These are phyloP conservation scores for Ustulina deusta DNA, from an alignment of 2,329 filamentous ascomycete species.

Conservation along the genomic window DNA sequence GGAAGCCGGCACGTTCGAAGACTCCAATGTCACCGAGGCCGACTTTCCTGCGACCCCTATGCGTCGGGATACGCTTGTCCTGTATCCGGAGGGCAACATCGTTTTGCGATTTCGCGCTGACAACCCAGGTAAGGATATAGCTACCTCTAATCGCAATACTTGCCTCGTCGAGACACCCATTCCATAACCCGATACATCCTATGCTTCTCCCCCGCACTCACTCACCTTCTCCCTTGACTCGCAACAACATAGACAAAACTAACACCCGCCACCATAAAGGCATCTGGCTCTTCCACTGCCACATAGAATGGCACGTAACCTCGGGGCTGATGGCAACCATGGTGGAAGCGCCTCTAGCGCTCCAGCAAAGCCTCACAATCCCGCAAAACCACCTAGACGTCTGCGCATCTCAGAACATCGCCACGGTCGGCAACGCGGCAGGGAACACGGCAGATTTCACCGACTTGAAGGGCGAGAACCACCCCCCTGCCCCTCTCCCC, in stretches of 20 bases:
- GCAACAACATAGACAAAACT: background rate
- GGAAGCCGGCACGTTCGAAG: constrained; percentile 67
- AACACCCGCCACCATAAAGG: constrained; percentile 49
- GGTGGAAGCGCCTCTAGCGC: constrained; percentile 69
- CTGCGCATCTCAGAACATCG: constrained; percentile 65
- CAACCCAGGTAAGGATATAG: constrained; percentile 65
- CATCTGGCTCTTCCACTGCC: constrained; percentile 82
- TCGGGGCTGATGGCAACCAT: constrained; percentile 75
- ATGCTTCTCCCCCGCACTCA: background rate
- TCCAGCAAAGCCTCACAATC: constrained; percentile 71
- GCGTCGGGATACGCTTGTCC: constrained; percentile 75
- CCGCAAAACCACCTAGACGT: constrained; percentile 69
- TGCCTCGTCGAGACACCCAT: too few relatives aligned
- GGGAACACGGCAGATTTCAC: constrained; percentile 74
- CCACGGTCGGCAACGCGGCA: constrained; percentile 77
- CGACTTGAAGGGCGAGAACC: constrained; percentile 72
- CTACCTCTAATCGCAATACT: background rate
- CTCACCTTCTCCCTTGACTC: background rate
- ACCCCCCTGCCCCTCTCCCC: constrained; percentile 67
- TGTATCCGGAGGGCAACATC: constrained; percentile 74
- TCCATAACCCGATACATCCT: background rate
- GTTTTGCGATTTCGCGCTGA: constrained; percentile 76
- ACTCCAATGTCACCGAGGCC: constrained; percentile 57
- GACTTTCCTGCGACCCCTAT: constrained; percentile 68
- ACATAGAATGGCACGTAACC: constrained; percentile 81